Evolutionary conservation across 352 stramenopile species (phyloP).

Genomic region (Halophytophthora batemanensis): DNA sequence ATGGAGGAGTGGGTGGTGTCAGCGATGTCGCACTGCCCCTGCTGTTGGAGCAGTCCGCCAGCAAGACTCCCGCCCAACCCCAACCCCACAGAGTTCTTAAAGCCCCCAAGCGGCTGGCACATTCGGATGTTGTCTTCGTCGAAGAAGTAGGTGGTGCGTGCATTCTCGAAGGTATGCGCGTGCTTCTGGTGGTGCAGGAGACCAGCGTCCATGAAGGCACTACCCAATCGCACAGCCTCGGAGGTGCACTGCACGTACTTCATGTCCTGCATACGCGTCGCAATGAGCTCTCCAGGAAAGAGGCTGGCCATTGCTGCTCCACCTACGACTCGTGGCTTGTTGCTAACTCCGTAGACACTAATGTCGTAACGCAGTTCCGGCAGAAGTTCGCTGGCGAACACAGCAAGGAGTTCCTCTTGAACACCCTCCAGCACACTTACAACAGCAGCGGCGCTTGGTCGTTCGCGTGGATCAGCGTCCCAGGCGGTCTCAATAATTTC

Average conservation of each 20-base stretch:
- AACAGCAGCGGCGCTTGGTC: conserved; percentile 38
- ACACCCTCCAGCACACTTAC: conserved; percentile 40
- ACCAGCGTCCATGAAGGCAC: conserved; percentile 44
- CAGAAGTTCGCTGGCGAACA: conserved; percentile 22
- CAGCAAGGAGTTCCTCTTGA: conserved; percentile 39
- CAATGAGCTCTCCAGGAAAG: conserved; percentile 29
- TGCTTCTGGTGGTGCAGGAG: conserved; percentile 51
- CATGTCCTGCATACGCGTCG: conserved; percentile 29
- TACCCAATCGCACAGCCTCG: conserved; percentile 44
- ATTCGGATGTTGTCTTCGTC: conserved; percentile 35
- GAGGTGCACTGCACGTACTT: conserved; percentile 19
- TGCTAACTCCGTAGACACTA: conserved; percentile 12
- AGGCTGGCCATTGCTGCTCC: conserved; percentile 12
- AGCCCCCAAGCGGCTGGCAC: conserved; percentile 18
- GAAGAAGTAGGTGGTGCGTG: conserved; percentile 33
- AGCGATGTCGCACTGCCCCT: background rate
- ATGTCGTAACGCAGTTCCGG: conserved; percentile 25
- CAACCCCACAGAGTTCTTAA: conserved; percentile 4
- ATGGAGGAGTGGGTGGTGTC: conserved; percentile 1
- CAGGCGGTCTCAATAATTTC: conserved; percentile 45
- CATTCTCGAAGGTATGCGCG: conserved; percentile 28
- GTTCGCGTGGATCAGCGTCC: conserved; percentile 30
- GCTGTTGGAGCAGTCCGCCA: conserved; percentile 13
- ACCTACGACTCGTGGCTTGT: background rate
- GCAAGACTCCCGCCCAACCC: conserved; percentile 2